Base-by-base conservation (phyloP, 257 asterid genomes). In the Solanum virginianum region DNA sequence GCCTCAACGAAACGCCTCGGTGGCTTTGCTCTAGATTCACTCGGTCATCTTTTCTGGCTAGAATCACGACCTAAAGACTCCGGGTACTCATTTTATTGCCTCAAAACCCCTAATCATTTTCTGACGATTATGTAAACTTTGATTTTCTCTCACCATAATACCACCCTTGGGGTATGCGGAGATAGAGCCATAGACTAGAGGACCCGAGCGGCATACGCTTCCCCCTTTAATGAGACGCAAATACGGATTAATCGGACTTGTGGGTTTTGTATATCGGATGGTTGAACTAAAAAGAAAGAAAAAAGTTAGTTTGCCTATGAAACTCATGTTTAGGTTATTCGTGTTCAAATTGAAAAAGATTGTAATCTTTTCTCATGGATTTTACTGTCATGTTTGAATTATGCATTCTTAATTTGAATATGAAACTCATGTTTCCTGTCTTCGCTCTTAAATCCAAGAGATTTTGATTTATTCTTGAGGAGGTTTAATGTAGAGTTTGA, bases 41-140 rank as follows among this genome's bases (percentile, higher is more conserved):
- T 51, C 10, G 97, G 97, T 74, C 91, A 87, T 84, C 97, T 96
- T 65, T 88, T 87, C 89, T 95, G 98, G 95, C 90, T 93, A 7
- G 99, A 96, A 87, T 90, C 96, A 41, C 93, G 99, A 13, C 98
- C 99, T 29, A 86, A 89, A 1, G 98, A 96, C 88, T 91, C 98
- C 53, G 99, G 99, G 98, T 94, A 87, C 71, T 22, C 62, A 3
- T 63, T 10, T 9, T 49, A 10, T 49, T 10, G 11, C 36, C 39
- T 22, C 72, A 29, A 66, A 29, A 18, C 29, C 55, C 68, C 24
- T 24, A 39, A 54, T 9, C 18, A 24, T 49, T 24, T 24, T 49
- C 51, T 47, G 45, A 51, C 24, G 62, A 49, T 47, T 15, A 15
- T 75, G 62, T 75, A 4, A 49, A 24, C 43, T 49, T 49, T 24